Percentiles rank a stretch among this genome's conserved stretches.
Evolutionary conservation across 148 eudicot genomes (phyloP).

Genomic region (Spergularia marina): DNA sequence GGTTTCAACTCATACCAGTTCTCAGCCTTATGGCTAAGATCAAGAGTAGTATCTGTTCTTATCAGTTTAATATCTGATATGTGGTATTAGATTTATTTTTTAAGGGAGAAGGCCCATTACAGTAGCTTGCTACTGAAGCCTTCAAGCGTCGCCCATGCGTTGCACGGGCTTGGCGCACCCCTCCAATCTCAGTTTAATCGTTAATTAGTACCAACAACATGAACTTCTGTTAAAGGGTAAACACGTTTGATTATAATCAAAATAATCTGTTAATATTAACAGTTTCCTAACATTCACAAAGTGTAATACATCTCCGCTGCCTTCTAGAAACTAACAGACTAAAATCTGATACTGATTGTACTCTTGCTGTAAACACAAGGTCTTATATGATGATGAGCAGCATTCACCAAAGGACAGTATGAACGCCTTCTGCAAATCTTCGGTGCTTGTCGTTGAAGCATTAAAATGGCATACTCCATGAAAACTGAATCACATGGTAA

Average conservation of each 20-base stretch:
- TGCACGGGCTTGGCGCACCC: too few species aligned
- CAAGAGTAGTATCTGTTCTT: too few species aligned
- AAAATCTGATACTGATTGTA: neutral
- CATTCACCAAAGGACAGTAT: conserved; percentile 12
- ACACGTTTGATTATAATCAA: neutral
- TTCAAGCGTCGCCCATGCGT: too few species aligned
- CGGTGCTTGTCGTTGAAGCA: conserved; percentile 9
- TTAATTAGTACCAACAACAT: too few species aligned
- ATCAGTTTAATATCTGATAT: too few species aligned
- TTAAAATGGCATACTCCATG: conserved; percentile 17
- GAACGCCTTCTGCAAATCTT: conserved; percentile 10
- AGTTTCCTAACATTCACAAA: neutral
- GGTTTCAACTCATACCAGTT: too few species aligned
- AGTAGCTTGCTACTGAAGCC: too few species aligned
- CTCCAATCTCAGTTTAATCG: too few species aligned
- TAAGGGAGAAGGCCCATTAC: too few species aligned
- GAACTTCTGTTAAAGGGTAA: neutral
- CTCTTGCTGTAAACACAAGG: neutral
- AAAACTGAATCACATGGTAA: conserved; percentile 16
- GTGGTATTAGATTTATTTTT: too few species aligned
- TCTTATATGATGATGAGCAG: neutral
- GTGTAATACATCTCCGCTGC: neutral
- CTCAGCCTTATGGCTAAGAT: too few species aligned
- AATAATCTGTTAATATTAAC: neutral
- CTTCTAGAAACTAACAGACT: conserved; percentile 14